Percentiles rank a stretch among this genome's conserved stretches.
Conservation (phyloP, 306 rosid genomes). For the Hippophae rhamnoides region DNA sequence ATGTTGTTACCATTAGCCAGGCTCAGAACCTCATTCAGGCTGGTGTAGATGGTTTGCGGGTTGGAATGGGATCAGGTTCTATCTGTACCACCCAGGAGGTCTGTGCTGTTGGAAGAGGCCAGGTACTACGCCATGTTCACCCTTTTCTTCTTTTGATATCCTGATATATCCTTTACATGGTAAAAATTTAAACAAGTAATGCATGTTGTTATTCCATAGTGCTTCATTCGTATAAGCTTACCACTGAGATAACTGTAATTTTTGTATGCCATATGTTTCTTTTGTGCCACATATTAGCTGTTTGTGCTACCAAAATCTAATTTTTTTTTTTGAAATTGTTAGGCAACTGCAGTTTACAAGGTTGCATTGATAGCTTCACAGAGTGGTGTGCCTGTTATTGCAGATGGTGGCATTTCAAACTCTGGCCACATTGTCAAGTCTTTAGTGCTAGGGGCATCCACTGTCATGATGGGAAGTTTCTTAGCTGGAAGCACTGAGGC, state of each 20-base stretch:
- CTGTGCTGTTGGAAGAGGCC: slow-evolving; percentile 93
- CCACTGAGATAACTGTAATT: too few species aligned
- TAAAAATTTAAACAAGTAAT: too few species aligned
- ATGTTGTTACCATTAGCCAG: slow-evolving; percentile 80
- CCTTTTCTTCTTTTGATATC: neutral
- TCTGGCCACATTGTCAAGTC: slow-evolving; percentile 93
- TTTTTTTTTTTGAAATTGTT: slow-evolving; percentile 9
- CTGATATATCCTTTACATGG: neutral
- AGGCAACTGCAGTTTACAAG: slow-evolving; percentile 90
- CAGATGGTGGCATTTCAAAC: slow-evolving; percentile 89
- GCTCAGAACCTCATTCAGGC: slow-evolving; percentile 83
- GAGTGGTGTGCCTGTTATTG: slow-evolving; percentile 74
- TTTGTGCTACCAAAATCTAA: neutral
- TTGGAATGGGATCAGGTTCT: slow-evolving; percentile 98
- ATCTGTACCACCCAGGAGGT: slow-evolving; percentile 96
- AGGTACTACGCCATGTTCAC: slow-evolving; percentile 35
- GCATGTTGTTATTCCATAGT: too few species aligned
- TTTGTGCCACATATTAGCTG: neutral
- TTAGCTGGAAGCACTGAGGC: slow-evolving; percentile 88
- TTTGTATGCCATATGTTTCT: neutral
- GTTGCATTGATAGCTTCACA: slow-evolving; percentile 68
- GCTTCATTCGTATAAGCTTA: too few species aligned
- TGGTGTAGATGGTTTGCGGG: slow-evolving; percentile 83
- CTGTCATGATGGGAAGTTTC: slow-evolving; percentile 96
- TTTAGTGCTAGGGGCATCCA: slow-evolving; percentile 74